Percentiles rank a stretch among this genome's conserved stretches.
Conservation (phyloP, 768 basidiomycete species). For the Tylopilus plumbeoviolaceoides region DNA sequence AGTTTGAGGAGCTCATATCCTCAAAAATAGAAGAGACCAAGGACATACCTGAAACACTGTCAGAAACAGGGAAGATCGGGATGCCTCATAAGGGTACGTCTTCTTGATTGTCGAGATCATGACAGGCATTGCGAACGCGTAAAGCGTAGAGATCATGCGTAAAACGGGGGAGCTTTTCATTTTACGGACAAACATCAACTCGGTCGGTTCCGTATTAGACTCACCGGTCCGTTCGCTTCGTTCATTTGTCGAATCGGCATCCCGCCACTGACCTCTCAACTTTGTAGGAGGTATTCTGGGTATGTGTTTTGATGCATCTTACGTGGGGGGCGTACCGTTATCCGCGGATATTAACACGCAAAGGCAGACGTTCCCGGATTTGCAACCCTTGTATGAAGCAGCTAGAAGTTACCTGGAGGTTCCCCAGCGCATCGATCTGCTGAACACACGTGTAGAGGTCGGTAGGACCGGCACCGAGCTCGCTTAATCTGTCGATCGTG, state of each 20-base stretch:
- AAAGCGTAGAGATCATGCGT: slow-evolving; percentile 81
- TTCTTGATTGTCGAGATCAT: background rate
- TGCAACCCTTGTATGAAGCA: slow-evolving; percentile 92
- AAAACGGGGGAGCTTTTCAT: slow-evolving; percentile 95
- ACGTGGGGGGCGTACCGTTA: background rate
- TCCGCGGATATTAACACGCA: slow-evolving; percentile 19
- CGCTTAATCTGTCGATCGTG: background rate
- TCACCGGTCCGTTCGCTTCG: slow-evolving; percentile 63
- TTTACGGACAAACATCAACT: slow-evolving; percentile 89
- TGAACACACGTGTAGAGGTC: slow-evolving; percentile 93
- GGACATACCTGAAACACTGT: slow-evolving; percentile 89
- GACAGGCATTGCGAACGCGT: slow-evolving; percentile 13
- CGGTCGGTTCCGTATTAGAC: slow-evolving; percentile 95
- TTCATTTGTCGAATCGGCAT: background rate
- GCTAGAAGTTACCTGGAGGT: slow-evolving; percentile 94
- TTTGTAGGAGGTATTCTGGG: slow-evolving; percentile 89
- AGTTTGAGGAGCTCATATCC: slow-evolving; percentile 93
- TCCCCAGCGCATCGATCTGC: slow-evolving; percentile 85
- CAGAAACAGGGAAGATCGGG: slow-evolving; percentile 92
- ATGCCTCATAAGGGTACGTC: slow-evolving; percentile 74
- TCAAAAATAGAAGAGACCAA: slow-evolving; percentile 95
- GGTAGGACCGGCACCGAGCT: slow-evolving; percentile 21
- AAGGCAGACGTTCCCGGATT: slow-evolving; percentile 81
- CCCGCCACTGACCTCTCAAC: background rate
- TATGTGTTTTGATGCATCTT: slow-evolving; percentile 32